Evolutionary conservation across 306 rosid species (phyloP), one percentile per base, ranked within the genome.

Genomic region (Fragaria ananassa): DNA sequence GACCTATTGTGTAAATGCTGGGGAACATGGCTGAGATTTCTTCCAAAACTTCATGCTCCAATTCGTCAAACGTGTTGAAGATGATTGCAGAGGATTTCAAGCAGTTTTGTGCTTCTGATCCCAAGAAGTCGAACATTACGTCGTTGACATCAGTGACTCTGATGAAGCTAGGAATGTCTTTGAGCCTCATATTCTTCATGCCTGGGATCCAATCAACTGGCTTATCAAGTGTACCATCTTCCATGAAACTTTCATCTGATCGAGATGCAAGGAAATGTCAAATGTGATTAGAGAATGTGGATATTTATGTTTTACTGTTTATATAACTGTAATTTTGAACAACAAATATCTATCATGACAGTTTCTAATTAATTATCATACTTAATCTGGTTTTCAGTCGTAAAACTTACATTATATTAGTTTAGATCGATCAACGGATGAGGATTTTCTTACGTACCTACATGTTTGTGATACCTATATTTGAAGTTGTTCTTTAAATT

Each of bases 151-250:
- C 47, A 0, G 74, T 71, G 51, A 65, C 76, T 77, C 88, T 82
- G 10, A 86, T 71, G 68, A 85, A 80, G 77, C 79, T 88, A 10
- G 86, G 87, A 34, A 86, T 51, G 78, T 86, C 89, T 68, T 62
- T 85, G 1, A 88, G 85, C 29, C 88, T 57, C 10, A 86, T 31
- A 21, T 82, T 72, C 66, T 78, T 70, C 82, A 81, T 80, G n/a
- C 87, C 84, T 0, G 87, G 79, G 23, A 80, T 80, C 87, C 85
- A 85, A 4, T 85, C 71, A 72, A 87, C 76, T 21, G 81, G 60
- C 10, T 34, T 56, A 23, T 84, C 73, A 1, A 84, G 83, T 0
- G 82, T 75, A 17, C 80, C 71, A 9, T 87, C 79, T 9, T 78
- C 57, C 51, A 77, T 71, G 41, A 77, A 86, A 49, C 54, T 49